Evolutionary conservation across 2,329 filamentous ascomycete genomes (phyloP).

Genomic region (Epichloe typhina): DNA sequence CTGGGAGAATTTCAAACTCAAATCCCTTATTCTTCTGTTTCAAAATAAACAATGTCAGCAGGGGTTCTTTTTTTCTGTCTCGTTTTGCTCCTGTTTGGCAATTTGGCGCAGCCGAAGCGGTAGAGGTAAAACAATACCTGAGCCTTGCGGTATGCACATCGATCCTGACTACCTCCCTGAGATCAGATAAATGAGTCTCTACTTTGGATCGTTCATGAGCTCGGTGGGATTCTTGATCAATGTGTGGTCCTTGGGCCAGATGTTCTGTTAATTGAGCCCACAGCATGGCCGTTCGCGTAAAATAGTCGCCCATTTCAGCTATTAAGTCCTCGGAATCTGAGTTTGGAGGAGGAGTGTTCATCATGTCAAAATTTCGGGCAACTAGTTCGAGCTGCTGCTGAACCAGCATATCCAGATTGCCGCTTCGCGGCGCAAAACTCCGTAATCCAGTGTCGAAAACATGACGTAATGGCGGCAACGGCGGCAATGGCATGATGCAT

Average conservation of each 20-base stretch:
- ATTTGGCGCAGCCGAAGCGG: not conserved
- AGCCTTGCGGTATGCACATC: slow-evolving; percentile 21
- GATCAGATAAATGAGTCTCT: slow-evolving; percentile 15
- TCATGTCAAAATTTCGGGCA: slow-evolving; percentile 12
- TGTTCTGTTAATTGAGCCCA: slow-evolving; percentile 21
- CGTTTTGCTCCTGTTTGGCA: not conserved
- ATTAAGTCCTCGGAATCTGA: slow-evolving; percentile 17
- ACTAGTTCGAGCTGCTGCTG: slow-evolving; percentile 15
- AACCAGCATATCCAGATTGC: slow-evolving; percentile 16
- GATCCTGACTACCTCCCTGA: slow-evolving; percentile 16
- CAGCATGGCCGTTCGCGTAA: slow-evolving; percentile 20
- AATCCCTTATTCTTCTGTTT: slow-evolving; percentile 21
- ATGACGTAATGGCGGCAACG: slow-evolving; percentile 8
- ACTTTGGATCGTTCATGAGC: slow-evolving; percentile 16
- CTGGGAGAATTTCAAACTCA: slow-evolving; percentile 20
- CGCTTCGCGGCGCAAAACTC: not conserved
- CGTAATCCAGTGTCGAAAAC: slow-evolving; percentile 18
- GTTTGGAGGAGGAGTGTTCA: slow-evolving; percentile 6
- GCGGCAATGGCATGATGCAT: slow-evolving; percentile 13
- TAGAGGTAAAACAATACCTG: slow-evolving; percentile 15
- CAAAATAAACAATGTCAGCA: not conserved
- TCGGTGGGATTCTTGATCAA: slow-evolving; percentile 15
- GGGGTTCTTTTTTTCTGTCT: no score
- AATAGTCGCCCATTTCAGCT: slow-evolving; percentile 23
- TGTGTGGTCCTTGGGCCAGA: slow-evolving; percentile 20